A percentile compares a stretch with the other conserved stretches of the same genome.
Evolutionary conservation across 2,329 filamentous ascomycete genomes (phyloP).

Genomic region (Ploettnerulaceae sp.): DNA sequence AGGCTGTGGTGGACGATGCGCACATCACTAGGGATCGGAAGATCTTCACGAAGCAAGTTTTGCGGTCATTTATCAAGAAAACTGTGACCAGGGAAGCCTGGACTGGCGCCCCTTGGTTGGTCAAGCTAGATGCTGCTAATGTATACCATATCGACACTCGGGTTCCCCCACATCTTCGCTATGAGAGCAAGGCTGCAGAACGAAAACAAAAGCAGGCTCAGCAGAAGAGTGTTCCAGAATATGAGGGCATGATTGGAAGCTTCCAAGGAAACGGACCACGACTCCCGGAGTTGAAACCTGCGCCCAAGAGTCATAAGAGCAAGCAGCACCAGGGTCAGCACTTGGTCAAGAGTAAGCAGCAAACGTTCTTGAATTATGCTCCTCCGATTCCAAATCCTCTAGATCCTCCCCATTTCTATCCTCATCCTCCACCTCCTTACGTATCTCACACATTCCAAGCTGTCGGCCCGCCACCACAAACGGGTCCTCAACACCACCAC

Average conservation of each 20-base stretch:
- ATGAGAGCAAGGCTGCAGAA: constrained; percentile 74
- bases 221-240: constrained; percentile 41
- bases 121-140: constrained; percentile 79
- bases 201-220: constrained; percentile 67
- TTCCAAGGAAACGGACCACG: constrained; percentile 45
- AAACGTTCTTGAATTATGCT: constrained; percentile 33
- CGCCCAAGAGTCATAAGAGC: constrained; percentile 62
- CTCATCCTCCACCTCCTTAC: constrained; percentile 25
- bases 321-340: constrained; percentile 46
- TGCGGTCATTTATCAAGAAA: constrained; percentile 92
- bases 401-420: constrained; percentile 23
- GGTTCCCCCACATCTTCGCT: constrained; percentile 74
- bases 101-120: constrained; percentile 95
- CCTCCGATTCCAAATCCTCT: constrained; percentile 21
- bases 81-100: constrained; percentile 88
- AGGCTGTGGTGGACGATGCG: constrained; percentile 73
- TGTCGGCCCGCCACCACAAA: constrained; percentile 30
- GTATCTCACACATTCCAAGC: constrained; percentile 33
- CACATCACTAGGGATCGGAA: constrained; percentile 85
- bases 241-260: constrained; percentile 34
- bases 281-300: constrained; percentile 69
- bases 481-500: constrained; percentile 34
- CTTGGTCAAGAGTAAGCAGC: constrained; percentile 38
- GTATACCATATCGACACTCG: constrained; percentile 84
- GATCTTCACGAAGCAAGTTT: constrained; percentile 88